These are phyloP conservation scores for Williopsis jadinii DNA, from an alignment of 1,139 yeast species.

Conservation along the genomic window DNA sequence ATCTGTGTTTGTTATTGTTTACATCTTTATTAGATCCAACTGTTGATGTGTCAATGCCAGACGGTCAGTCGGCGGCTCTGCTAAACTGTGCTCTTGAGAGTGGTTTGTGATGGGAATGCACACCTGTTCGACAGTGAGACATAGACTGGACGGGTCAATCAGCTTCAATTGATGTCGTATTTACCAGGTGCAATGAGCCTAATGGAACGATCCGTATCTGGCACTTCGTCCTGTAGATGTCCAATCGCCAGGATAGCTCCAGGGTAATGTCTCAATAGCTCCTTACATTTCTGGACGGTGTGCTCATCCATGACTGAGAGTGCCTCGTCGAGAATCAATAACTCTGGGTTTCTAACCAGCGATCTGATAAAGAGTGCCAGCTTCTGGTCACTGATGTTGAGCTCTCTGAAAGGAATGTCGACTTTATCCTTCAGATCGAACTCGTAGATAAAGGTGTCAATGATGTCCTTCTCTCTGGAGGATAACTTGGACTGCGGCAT, in stretches of 20 bases:
- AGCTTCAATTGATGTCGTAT: slow-evolving; percentile 20
- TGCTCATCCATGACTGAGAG: slow-evolving; percentile 82
- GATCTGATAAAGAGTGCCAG: slow-evolving; percentile 70
- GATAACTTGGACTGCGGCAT: slow-evolving; percentile 34
- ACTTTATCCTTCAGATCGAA: slow-evolving; percentile 26
- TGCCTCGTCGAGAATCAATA: slow-evolving; percentile 86
- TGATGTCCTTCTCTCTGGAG: slow-evolving; percentile 27
- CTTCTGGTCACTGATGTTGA: slow-evolving; percentile 73
- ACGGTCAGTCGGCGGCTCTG: too few relatives aligned
- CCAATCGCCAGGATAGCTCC: slow-evolving; percentile 76
- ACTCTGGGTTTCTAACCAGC: slow-evolving; percentile 63
- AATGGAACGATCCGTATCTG: slow-evolving; percentile 45
- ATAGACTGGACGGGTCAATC: too few relatives aligned
- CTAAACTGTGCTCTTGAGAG: too few relatives aligned
- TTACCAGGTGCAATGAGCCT: slow-evolving; percentile 31
- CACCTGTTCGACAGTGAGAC: too few relatives aligned
- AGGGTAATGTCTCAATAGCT: slow-evolving; percentile 50
- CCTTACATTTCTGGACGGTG: slow-evolving; percentile 59
- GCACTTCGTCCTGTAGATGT: slow-evolving; percentile 60
- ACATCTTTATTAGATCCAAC: too few relatives aligned
- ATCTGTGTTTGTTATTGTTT: too few relatives aligned
- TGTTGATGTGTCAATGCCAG: too few relatives aligned
- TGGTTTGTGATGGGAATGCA: too few relatives aligned
- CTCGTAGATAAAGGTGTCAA: slow-evolving; percentile 30
- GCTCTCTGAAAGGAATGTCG: slow-evolving; percentile 39